Conservation (phyloP, 2,329 filamentous ascomycete species). For the Amphichorda felina region DNA sequence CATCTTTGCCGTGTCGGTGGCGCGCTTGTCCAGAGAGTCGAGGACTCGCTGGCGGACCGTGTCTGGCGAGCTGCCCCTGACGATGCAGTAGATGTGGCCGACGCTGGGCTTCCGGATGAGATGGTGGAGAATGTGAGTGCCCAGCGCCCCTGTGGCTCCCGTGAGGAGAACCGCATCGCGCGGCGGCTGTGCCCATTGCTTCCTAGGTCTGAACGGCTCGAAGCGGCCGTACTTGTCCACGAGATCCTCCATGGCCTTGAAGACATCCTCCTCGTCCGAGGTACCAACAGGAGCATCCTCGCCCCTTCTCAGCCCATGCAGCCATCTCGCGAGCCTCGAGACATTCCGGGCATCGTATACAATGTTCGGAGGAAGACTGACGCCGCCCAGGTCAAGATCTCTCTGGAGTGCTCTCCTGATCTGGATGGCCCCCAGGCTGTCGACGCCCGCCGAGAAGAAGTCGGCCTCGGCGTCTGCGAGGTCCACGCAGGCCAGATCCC, state of each 20-base stretch:
- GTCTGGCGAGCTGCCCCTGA: slow-evolving; percentile 25
- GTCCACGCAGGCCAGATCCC: too few species aligned
- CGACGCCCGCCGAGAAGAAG: slow-evolving; percentile 46
- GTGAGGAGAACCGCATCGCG: slow-evolving; percentile 37
- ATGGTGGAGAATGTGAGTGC: slow-evolving; percentile 44
- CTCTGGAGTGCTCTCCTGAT: slow-evolving; percentile 39
- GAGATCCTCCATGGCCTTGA: slow-evolving; percentile 9
- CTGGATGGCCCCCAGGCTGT: slow-evolving; percentile 46
- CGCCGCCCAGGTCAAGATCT: slow-evolving; percentile 33
- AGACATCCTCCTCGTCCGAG: slow-evolving; percentile 15
- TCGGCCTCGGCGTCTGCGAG: slow-evolving; percentile 33
- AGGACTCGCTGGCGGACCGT: slow-evolving; percentile 9
- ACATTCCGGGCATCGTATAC: slow-evolving; percentile 45
- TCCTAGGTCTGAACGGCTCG: too few species aligned
- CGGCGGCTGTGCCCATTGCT: too few species aligned
- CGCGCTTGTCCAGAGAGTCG: slow-evolving; percentile 2
- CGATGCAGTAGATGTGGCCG: slow-evolving; percentile 34
- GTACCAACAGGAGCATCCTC: slow-evolving; percentile 9
- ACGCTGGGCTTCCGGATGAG: slow-evolving; percentile 45
- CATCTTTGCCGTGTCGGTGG: too few species aligned
- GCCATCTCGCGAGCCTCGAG: slow-evolving; percentile 26
- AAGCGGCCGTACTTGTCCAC: slow-evolving; percentile 11
- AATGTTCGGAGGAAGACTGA: slow-evolving; percentile 39
- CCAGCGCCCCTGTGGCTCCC: slow-evolving; percentile 51
- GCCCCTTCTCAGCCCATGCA: slow-evolving; percentile 28